Evolutionary conservation across 2,329 filamentous ascomycete genomes (phyloP), one percentile per base, ranked within the genome.

Genomic region (Fusarium temperatum): DNA sequence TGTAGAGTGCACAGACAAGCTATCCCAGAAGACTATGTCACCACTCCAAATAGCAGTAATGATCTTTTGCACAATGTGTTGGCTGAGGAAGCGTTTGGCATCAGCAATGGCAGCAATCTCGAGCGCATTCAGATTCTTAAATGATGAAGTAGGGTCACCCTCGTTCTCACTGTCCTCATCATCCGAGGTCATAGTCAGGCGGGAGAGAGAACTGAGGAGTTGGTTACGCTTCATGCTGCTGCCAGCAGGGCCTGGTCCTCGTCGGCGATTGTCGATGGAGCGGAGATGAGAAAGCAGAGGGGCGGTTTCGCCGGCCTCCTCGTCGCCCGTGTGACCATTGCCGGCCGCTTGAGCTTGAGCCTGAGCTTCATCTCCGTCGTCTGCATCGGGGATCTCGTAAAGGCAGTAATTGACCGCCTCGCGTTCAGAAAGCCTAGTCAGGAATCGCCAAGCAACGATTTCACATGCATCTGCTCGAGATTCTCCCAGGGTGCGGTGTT

Each of bases 21-120:
- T 89, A 68, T 95, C 92, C 94, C 94, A 97, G 81, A 97, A 96
- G 42, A 95, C 89, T 68, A 97, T 94, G 74, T 95, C 92, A 51
- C 94, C 94, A 72, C 91, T 90, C 94, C 94, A 97, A 61, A 97
- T 93, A 55, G 93, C 93, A 51, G 93, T 92, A 70, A 97, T 90
- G 74, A 97, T 93, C 77, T 92, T 93, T 80, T 97, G 94, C 17
- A 97, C 92, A 6, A 93, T 89, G 68, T 89, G 88, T 81, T 97
- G 94, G 78, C 92, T 92, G 41, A 97, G 87, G 75, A 97, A 97
- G 51, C 93, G 93, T 83, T 97, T 97, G 36, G 94, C 93, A 66
- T 93, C 89, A 18, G 92, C 92, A 26, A 97, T 90, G 51, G 92
- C 91, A 32, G 94, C 94, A 77, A 97, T 95, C 80, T 97, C 94